These are phyloP conservation scores for Rosa hybrid DNA, from an alignment of 331 rosid species.

Conservation along the genomic window DNA sequence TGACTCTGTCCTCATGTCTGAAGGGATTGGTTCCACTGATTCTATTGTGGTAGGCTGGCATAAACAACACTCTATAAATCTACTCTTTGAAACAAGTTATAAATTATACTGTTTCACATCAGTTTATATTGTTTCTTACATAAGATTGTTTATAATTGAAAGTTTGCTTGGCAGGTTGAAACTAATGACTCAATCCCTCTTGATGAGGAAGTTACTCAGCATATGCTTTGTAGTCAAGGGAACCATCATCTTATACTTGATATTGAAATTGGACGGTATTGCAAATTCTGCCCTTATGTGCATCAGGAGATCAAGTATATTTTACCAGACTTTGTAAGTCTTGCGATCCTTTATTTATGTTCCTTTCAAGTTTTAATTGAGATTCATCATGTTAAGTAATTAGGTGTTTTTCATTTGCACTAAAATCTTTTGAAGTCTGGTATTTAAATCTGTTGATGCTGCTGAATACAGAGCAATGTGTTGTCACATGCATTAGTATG, in stretches of 20 bases:
- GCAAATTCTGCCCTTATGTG: constrained; percentile 32
- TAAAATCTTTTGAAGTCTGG: too few species aligned
- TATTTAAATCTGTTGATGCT: too few species aligned
- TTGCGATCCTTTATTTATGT: neutral
- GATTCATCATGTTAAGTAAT: neutral
- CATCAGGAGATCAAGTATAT: constrained; percentile 41
- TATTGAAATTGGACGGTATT: constrained; percentile 45
- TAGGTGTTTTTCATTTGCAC: too few species aligned
- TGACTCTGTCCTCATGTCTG: constrained; percentile 12
- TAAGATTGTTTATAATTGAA: neutral
- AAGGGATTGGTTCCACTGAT: constrained; percentile 21
- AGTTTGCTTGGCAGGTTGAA: constrained; percentile 35
- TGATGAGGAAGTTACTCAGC: constrained; percentile 11
- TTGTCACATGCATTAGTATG: too few species aligned
- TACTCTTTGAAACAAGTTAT: neutral
- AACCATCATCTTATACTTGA: constrained; percentile 43
- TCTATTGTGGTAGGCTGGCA: constrained; percentile 30
- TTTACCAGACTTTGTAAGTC: constrained; percentile 58
- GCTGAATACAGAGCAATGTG: too few species aligned
- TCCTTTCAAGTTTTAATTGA: neutral
- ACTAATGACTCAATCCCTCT: constrained; percentile 20
- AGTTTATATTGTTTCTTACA: neutral
- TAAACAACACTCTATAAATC: neutral
- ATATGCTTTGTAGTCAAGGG: constrained; percentile 41
- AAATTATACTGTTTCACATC: neutral